Evolutionary conservation across 2,329 filamentous ascomycete genomes (phyloP).

Genomic region (Falciphora oryzae): DNA sequence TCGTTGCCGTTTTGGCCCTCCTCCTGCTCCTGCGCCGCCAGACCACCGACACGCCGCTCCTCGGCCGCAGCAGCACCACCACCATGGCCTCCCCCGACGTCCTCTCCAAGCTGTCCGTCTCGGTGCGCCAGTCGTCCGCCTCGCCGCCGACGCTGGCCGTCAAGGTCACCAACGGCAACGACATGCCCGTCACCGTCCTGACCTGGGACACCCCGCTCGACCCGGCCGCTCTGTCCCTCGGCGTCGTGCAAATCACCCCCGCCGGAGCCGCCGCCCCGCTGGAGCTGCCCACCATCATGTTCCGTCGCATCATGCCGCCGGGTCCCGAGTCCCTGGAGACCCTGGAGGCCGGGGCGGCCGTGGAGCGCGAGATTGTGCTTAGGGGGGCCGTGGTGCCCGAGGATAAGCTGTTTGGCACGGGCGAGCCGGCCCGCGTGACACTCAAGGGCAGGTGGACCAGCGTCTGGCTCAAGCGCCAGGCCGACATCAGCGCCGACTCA

Average conservation of each 20-base stretch:
- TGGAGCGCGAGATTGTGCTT: conserved; percentile 3
- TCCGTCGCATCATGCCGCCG: conserved; percentile 14
- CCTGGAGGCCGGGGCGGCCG: conserved; percentile 7
- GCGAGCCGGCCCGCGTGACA: not conserved
- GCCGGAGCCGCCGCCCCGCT: conserved; percentile 6
- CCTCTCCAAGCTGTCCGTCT: conserved; percentile 6
- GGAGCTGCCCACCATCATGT: conserved; percentile 11
- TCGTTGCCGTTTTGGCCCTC: not conserved
- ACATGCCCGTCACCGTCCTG: conserved; percentile 13
- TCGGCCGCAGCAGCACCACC: not conserved
- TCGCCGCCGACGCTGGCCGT: conserved; percentile 11
- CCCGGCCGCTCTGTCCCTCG: conserved; percentile 12
- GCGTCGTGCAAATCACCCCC: conserved; percentile 10
- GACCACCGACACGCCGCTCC: not conserved
- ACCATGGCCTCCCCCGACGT: conserved; percentile 1
- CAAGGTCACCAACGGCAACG: conserved; percentile 13
- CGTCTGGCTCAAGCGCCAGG: not conserved
- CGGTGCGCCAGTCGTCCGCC: not conserved
- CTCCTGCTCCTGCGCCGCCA: not conserved
- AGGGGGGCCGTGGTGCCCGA: not conserved
- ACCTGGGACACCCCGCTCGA: conserved; percentile 15
- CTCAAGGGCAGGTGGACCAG: conserved; percentile 6
- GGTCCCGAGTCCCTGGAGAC: conserved; percentile 10
- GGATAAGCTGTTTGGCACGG: conserved; percentile 2
- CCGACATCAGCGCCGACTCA: conserved; percentile 1